Conservation (phyloP, 2,329 filamentous ascomycete species). For the Dactylellina parvicollis region DNA sequence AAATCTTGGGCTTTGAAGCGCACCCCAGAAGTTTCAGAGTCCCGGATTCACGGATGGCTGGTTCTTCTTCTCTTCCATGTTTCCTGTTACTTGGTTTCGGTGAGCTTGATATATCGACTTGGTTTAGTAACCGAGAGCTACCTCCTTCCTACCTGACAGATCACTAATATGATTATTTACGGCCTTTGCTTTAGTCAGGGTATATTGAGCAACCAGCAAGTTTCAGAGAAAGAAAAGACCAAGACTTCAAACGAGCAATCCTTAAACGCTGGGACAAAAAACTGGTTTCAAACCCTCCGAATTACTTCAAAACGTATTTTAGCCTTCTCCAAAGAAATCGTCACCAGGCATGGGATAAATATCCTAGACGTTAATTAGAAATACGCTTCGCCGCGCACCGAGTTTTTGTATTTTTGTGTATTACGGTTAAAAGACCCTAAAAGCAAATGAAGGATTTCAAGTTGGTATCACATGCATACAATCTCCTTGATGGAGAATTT, state of each 20-base stretch:
- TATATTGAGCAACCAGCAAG: neutral
- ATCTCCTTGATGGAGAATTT: too few species aligned
- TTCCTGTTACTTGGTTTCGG: constrained; percentile 15
- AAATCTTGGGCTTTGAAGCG: constrained; percentile 3
- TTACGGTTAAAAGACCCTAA: too few species aligned
- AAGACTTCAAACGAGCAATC: constrained; percentile 1
- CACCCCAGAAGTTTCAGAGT: constrained; percentile 7
- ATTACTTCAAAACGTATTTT: constrained; percentile 24
- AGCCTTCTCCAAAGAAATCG: neutral
- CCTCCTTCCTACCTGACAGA: too few species aligned
- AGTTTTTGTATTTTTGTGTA: too few species aligned
- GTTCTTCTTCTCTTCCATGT: constrained; percentile 21
- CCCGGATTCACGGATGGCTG: constrained; percentile 13
- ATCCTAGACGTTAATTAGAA: neutral
- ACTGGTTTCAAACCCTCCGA: constrained; percentile 10
- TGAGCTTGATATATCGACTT: too few species aligned
- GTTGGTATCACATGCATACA: too few species aligned
- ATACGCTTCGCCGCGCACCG: too few species aligned
- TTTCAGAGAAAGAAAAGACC: neutral
- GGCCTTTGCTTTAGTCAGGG: neutral
- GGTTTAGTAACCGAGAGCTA: too few species aligned
- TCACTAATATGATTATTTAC: neutral
- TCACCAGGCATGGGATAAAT: neutral
- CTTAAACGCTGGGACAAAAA: constrained; percentile 18
- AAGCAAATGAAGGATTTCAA: too few species aligned